Percentiles rank a stretch among this genome's conserved stretches.
phyloP scores from a whole-genome alignment of 2,329 filamentous ascomycete genomes.

The Alternaria longipes region DNA sequence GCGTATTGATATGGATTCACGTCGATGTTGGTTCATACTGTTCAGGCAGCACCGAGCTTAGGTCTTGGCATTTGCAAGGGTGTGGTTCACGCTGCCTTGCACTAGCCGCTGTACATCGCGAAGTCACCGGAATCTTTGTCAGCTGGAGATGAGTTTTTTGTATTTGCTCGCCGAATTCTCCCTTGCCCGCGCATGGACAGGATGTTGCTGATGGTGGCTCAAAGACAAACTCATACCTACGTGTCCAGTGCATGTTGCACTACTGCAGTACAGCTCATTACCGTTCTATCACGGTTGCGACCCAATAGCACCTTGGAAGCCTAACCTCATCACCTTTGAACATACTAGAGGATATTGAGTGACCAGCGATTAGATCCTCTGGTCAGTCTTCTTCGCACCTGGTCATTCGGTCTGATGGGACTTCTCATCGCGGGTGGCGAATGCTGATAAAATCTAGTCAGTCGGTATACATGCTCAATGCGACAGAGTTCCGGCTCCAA shows the following conservation, averaged over 20 bases:
- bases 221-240: not conserved
- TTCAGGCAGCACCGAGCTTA: conserved; percentile 45
- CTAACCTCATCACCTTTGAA: not conserved
- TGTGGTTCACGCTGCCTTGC: conserved; percentile 20
- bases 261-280: not conserved
- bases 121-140: not conserved
- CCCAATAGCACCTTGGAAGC: not conserved
- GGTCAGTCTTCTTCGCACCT: not conserved
- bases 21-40: conserved; percentile 23
- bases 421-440: not conserved
- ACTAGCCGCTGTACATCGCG: conserved; percentile 16
- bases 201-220: not conserved
- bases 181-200: too few species aligned
- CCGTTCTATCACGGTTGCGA: not conserved
- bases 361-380: too few species aligned
- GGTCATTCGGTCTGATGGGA: not conserved
- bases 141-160: not conserved
- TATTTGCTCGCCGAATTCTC: not conserved
- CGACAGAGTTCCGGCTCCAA: not conserved
- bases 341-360: not conserved
- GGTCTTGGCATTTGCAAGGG: conserved; percentile 30
- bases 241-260: not conserved
- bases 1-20: conserved; percentile 40
- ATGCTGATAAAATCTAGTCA: not conserved
- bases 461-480: not conserved